Evolutionary conservation across 1,139 yeast species (phyloP).

Genomic region (Blastobotrys raffinosifermentans): DNA sequence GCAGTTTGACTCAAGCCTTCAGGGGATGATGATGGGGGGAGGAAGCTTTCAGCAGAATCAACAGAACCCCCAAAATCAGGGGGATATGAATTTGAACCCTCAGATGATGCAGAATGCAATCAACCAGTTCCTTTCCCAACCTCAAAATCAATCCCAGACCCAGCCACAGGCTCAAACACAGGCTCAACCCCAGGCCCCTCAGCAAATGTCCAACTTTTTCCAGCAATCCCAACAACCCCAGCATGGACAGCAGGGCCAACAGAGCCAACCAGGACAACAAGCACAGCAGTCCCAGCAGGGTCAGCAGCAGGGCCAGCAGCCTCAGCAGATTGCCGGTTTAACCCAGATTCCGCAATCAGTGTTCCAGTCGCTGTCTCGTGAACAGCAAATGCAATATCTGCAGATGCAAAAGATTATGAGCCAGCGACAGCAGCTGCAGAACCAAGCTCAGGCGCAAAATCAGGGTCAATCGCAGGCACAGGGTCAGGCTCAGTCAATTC

Average conservation of each 20-base stretch:
- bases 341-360: conserved; percentile 6
- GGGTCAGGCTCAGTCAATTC: conserved; percentile 9
- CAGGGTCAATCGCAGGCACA: conserved; percentile 18
- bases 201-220: too few relatives aligned
- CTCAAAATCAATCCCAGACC: background rate
- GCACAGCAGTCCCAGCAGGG: conserved; percentile 2
- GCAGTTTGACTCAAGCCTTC: conserved; percentile 6
- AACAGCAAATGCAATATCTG: conserved; percentile 20
- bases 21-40: conserved; percentile 9
- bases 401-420: conserved; percentile 17
- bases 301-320: conserved; percentile 11
- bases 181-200: conserved; percentile 16
- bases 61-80: too few relatives aligned
- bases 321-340: conserved; percentile 8
- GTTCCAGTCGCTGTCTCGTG: conserved; percentile 19
- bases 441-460: conserved; percentile 13
- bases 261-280: conserved; percentile 11
- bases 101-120: too few relatives aligned
- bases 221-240: too few relatives aligned
- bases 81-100: too few relatives aligned
- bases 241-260: conserved; percentile 19
- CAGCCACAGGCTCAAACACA: conserved; percentile 7
- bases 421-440: conserved; percentile 4
- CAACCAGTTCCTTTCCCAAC: too few relatives aligned
- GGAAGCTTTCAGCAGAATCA: conserved; percentile 7